These are phyloP conservation scores for Coleophoma cylindrospora DNA, from an alignment of 2,329 filamentous ascomycete genomes.

Conservation along the genomic window DNA sequence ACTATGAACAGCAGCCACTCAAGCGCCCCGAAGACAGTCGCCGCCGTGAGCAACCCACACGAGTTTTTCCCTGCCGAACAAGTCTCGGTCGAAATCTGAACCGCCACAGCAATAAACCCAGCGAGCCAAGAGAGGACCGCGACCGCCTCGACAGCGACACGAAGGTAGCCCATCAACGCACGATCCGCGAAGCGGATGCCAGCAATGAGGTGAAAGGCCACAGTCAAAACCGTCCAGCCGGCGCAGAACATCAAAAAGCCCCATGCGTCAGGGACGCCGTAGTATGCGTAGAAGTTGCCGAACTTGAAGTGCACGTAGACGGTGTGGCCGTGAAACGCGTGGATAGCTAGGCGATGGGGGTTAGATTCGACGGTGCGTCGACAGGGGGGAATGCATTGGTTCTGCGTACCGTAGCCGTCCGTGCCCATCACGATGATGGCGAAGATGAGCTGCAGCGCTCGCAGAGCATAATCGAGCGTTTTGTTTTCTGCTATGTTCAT, in stretches of 20 bases:
- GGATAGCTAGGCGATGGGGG: conserved; percentile 2
- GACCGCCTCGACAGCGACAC: conserved; percentile 2
- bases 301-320: conserved; percentile 3
- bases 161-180: conserved; percentile 4
- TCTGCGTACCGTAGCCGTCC: conserved; percentile 4
- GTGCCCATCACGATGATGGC: conserved; percentile 7
- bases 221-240: conserved; percentile 2
- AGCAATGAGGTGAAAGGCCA: conserved; percentile 3
- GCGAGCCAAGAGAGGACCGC: background rate
- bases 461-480: conserved; percentile 5
- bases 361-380: background rate
- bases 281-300: conserved; percentile 3
- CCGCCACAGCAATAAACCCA: background rate
- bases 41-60: background rate
- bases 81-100: background rate
- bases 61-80: background rate
- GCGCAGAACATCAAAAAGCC: conserved; percentile 5
- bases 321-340: conserved; percentile 2
- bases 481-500: conserved; percentile 2
- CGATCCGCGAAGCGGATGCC: conserved; percentile 2
- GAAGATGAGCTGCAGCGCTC: conserved; percentile 7
- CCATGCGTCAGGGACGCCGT: conserved; percentile 3
- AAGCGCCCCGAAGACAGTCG: background rate
- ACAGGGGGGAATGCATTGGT: background rate
- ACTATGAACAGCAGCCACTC: background rate